phyloP scores from a whole-genome alignment of 2,329 filamentous ascomycete species.

The Hypoxylon sp. region DNA sequence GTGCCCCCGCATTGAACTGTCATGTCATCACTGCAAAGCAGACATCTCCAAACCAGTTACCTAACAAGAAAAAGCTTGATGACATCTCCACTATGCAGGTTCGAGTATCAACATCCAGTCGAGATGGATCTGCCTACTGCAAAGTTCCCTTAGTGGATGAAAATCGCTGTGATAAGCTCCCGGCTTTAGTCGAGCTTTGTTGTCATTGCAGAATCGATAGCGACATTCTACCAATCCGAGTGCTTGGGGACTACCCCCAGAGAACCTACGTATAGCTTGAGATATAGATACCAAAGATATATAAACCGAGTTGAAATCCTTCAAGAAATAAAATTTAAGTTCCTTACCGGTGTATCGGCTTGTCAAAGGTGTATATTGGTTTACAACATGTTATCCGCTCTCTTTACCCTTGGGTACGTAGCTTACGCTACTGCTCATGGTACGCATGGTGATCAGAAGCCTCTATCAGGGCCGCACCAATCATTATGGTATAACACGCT shows the following conservation, averaged over 20 bases:
- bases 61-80: slow-evolving; percentile 37
- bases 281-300: no score
- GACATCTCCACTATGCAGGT: slow-evolving; percentile 41
- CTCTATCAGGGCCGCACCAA: slow-evolving; percentile 74
- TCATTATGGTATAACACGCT: slow-evolving; percentile 84
- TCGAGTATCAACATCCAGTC: slow-evolving; percentile 34
- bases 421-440: slow-evolving; percentile 67
- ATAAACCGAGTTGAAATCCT: no score
- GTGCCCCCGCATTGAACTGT: slow-evolving; percentile 36
- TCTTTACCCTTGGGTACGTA: slow-evolving; percentile 54
- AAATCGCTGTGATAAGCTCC: slow-evolving; percentile 28
- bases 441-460: slow-evolving; percentile 64
- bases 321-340: slow-evolving; percentile 4
- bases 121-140: slow-evolving; percentile 30
- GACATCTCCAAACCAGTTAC: slow-evolving; percentile 33
- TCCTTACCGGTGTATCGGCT: neutral
- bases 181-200: slow-evolving; percentile 25
- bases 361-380: slow-evolving; percentile 1
- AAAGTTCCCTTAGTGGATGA: slow-evolving; percentile 37
- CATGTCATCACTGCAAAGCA: slow-evolving; percentile 36
- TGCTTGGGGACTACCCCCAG: slow-evolving; percentile 14
- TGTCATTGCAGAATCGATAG: slow-evolving; percentile 32
- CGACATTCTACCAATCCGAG: slow-evolving; percentile 29
- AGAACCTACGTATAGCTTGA: no score
- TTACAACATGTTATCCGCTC: slow-evolving; percentile 34